These are phyloP conservation scores for Daldinia loculata DNA, from an alignment of 495 filamentous ascomycete species.

Conservation along the genomic window DNA sequence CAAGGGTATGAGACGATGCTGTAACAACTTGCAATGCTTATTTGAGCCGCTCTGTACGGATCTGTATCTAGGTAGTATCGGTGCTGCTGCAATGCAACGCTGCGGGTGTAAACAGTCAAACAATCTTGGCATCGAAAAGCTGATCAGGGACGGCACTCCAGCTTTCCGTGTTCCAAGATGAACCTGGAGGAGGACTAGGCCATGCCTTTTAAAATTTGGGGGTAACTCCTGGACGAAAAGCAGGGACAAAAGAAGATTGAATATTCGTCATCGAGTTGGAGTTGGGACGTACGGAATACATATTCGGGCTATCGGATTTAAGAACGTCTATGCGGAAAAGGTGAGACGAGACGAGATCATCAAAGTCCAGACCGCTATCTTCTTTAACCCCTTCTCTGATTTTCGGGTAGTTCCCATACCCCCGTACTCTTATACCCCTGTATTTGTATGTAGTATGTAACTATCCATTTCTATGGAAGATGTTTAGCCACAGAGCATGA, in stretches of 20 bases:
- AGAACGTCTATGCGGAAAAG: background rate
- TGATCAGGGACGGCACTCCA: constrained; percentile 39
- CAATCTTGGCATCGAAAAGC: constrained; percentile 40
- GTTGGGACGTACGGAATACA: no score
- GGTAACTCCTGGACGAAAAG: background rate
- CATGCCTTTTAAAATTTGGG: background rate
- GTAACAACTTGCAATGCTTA: constrained; percentile 34
- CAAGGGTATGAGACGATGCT: constrained; percentile 41
- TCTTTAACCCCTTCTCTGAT: background rate
- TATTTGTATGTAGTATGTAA: background rate
- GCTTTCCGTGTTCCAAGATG: constrained; percentile 33
- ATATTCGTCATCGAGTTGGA: background rate
- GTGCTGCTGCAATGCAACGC: constrained; percentile 30
- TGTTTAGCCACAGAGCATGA: background rate
- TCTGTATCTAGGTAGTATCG: background rate
- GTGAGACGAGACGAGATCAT: background rate
- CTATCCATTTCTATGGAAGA: background rate
- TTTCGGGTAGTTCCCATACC: background rate
- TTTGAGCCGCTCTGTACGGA: constrained; percentile 39
- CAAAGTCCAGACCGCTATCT: background rate
- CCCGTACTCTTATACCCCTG: background rate
- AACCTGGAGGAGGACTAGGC: constrained; percentile 14
- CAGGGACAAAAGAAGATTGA: background rate
- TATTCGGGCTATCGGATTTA: background rate
- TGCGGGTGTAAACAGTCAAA: constrained; percentile 33